These are phyloP conservation scores for Hsuehochloa calcarea DNA, from an alignment of 176 grass and related monocot genomes.

Conservation along the genomic window DNA sequence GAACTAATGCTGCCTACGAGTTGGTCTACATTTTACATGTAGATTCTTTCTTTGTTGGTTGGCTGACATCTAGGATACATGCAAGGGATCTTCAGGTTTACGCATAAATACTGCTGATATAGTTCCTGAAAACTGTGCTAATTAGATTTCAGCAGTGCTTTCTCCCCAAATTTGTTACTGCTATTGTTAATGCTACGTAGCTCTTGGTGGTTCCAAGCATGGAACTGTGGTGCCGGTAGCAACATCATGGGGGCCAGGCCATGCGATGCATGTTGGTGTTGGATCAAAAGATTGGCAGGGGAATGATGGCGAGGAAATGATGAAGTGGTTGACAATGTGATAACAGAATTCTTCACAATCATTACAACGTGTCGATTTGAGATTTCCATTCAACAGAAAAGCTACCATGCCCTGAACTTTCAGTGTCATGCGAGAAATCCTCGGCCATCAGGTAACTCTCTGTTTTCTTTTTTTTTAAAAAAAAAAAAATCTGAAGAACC, in stretches of 20 bases:
- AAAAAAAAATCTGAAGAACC: background rate
- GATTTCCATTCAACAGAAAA: background rate
- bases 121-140: background rate
- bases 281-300: conserved; percentile 13
- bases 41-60: background rate
- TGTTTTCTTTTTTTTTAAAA: too few relatives aligned
- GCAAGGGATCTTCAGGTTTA: background rate
- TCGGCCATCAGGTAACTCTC: background rate
- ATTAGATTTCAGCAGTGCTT: background rate
- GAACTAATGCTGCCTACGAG: background rate
- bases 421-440: background rate
- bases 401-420: background rate
- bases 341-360: conserved; percentile 27
- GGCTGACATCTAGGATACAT: background rate
- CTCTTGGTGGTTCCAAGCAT: background rate
- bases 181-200: background rate
- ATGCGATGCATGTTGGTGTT: conserved; percentile 18
- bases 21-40: background rate
- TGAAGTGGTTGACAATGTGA: conserved; percentile 20
- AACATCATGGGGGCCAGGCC: background rate
- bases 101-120: background rate
- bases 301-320: conserved; percentile 7
- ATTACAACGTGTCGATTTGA: background rate
- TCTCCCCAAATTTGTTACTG: background rate
- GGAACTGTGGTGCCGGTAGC: background rate